These are phyloP conservation scores for Ascosphaera aggregata DNA, from an alignment of 2,329 filamentous ascomycete species.

Conservation along the genomic window DNA sequence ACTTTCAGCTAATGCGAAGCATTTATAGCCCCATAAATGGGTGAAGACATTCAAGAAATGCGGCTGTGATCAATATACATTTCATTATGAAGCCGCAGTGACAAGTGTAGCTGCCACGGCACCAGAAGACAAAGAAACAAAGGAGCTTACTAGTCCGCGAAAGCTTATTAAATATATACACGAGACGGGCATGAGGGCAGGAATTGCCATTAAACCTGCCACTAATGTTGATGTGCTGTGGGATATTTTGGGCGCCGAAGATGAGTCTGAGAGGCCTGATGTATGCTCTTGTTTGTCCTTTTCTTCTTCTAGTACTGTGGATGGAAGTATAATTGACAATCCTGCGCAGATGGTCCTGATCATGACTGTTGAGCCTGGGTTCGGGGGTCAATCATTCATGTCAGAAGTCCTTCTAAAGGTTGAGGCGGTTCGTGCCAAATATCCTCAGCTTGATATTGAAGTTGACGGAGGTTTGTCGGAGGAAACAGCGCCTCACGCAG, in stretches of 20 bases:
- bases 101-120: constrained; percentile 59
- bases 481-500: constrained; percentile 77
- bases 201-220: constrained; percentile 85
- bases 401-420: constrained; percentile 89
- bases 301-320: background rate
- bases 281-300: constrained; percentile 23
- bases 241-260: constrained; percentile 55
- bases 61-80: constrained; percentile 97
- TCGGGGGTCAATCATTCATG: constrained; percentile 98
- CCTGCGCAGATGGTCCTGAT: constrained; percentile 69
- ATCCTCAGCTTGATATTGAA: constrained; percentile 88
- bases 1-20: too few relatives aligned
- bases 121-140: constrained; percentile 41
- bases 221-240: constrained; percentile 81
- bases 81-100: constrained; percentile 93
- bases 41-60: constrained; percentile 84
- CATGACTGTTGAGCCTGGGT: constrained; percentile 96
- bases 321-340: constrained; percentile 3
- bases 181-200: constrained; percentile 64
- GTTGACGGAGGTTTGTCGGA: constrained; percentile 83
- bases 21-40: constrained; percentile 94
- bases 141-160: constrained; percentile 50
- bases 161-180: constrained; percentile 85
- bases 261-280: constrained; percentile 62
- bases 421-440: constrained; percentile 53